Evolutionary conservation across 345 rosid species (phyloP), one percentile per base, ranked within the genome.

Genomic region (Eucalyptus tenuipes): DNA sequence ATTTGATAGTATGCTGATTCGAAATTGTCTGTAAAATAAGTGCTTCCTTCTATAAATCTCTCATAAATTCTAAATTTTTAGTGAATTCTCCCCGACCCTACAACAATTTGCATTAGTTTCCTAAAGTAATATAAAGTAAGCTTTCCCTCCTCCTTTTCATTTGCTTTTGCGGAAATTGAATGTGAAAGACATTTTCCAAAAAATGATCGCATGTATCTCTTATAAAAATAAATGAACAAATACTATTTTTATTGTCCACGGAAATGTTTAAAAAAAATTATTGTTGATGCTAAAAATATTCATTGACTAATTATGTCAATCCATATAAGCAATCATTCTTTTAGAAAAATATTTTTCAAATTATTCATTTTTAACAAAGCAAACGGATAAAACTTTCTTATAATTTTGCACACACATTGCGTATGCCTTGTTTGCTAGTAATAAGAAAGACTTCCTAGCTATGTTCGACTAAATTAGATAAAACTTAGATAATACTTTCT

Each of bases 1-100:
- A 17, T 17, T 16, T 3, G 81, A 71, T 71, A 5, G 7, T 33
- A 68, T 9, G 81, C 44, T 68, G 13, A 31, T 68, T 31, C 44
- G 6, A 68, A 33, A 68, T 0, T 3, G 24, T 68, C 12, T 0
- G 3, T 9, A 31, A 31, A 31, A 1, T 33, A 16, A 68, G 42
- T 68, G 3, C 44, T 5, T 33, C 22, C 12, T 68, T 68, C 42
- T 7, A 17, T 68, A 17, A 33, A 18, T 17, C 80, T 68, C 13
- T 17, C 80, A 10, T 33, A 33, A 33, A 16, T 33, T 68, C 24
- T 33, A 9, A 68, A 68, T 33, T 68, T 68, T 17, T 3, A 33
- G 17, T 8, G 80, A 68, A 68, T 8, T 33, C 12, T 33, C 18
- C 25, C 25, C 3, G 1, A 68, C 13, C 80, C 80, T 3, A 68